phyloP scores from a whole-genome alignment of 192 early-diverging fungal genomes.

The Coemansia sp. region DNA sequence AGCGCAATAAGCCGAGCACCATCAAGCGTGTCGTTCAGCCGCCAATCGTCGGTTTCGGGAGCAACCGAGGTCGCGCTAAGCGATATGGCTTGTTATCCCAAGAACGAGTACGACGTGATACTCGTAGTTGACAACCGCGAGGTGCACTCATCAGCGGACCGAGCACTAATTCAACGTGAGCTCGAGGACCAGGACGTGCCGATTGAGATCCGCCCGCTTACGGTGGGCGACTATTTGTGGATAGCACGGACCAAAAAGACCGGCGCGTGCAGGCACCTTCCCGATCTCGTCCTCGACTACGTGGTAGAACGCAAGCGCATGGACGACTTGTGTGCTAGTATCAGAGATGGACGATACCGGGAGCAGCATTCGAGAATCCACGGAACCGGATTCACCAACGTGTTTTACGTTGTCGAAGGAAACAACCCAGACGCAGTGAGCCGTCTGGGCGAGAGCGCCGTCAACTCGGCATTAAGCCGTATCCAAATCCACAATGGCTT shows the following conservation, averaged over 20 bases:
- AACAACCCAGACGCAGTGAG: constrained; percentile 62
- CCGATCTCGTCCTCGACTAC: constrained; percentile 77
- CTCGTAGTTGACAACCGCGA: constrained; percentile 85
- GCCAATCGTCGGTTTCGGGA: constrained; percentile 27
- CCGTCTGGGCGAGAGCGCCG: constrained; percentile 60
- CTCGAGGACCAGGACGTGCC: constrained; percentile 59
- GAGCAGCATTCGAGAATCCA: constrained; percentile 90
- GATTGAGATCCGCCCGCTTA: constrained; percentile 58
- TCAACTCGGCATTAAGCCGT: constrained; percentile 72
- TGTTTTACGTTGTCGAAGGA: constrained; percentile 90
- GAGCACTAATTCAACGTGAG: constrained; percentile 69
- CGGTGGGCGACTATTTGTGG: constrained; percentile 90
- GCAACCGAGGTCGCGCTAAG: constrained; percentile 19
- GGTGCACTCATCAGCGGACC: constrained; percentile 63
- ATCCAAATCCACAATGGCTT: constrained; percentile 79
- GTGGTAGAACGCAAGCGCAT: constrained; percentile 93
- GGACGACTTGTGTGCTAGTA: constrained; percentile 88
- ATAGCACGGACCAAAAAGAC: constrained; percentile 59
- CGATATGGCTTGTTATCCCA: constrained; percentile 29
- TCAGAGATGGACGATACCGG: constrained; percentile 87
- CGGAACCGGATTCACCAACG: constrained; percentile 65
- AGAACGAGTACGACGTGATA: constrained; percentile 54
- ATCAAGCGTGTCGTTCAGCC: constrained; percentile 18
- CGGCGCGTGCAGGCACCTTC: constrained; percentile 25
- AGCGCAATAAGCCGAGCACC: constrained; percentile 11